Conservation (phyloP, 1,284 basidiomycete genomes). For the Fistulinella cinereoalba region DNA sequence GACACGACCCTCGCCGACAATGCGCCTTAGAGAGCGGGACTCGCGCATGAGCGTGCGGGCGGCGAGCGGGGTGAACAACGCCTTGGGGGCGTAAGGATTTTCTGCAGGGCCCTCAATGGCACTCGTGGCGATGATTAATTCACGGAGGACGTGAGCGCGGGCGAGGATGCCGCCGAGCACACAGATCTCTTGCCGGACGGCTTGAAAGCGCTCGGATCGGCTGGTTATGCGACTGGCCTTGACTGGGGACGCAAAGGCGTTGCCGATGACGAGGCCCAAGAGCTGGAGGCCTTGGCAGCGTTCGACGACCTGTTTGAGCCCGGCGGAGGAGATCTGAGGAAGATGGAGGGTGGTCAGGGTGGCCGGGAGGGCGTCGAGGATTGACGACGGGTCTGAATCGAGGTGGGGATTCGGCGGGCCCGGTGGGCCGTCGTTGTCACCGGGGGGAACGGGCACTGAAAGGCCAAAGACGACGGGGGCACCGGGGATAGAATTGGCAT, state of each 20-base stretch:
- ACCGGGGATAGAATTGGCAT: constrained; percentile 5
- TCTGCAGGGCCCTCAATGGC: too few species aligned
- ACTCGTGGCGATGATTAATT: constrained; percentile 20
- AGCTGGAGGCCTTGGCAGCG: constrained; percentile 15
- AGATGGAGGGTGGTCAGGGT: constrained; percentile 23
- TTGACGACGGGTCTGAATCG: constrained; percentile 3
- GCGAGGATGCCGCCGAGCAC: constrained; percentile 15
- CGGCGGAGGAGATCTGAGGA: constrained; percentile 22
- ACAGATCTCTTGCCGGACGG: constrained; percentile 6
- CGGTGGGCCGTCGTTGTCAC: background rate
- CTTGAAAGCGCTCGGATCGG: background rate
- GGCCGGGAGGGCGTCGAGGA: constrained; percentile 15
- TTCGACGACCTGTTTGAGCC: constrained; percentile 22
- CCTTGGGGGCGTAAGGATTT: too few species aligned
- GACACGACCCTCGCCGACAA: constrained; percentile 52
- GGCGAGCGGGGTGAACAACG: constrained; percentile 14
- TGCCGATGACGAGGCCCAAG: constrained; percentile 22
- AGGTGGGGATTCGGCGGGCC: constrained; percentile 4
- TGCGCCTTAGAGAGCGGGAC: constrained; percentile 30
- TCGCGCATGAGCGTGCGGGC: constrained; percentile 28
- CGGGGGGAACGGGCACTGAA: constrained; percentile 9
- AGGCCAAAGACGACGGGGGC: constrained; percentile 8
- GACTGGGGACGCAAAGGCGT: constrained; percentile 5
- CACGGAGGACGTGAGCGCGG: constrained; percentile 10
- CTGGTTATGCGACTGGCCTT: background rate